Evolutionary conservation across 768 basidiomycete genomes (phyloP), one percentile per base, ranked within the genome.

Genomic region (Serendipita indica): DNA sequence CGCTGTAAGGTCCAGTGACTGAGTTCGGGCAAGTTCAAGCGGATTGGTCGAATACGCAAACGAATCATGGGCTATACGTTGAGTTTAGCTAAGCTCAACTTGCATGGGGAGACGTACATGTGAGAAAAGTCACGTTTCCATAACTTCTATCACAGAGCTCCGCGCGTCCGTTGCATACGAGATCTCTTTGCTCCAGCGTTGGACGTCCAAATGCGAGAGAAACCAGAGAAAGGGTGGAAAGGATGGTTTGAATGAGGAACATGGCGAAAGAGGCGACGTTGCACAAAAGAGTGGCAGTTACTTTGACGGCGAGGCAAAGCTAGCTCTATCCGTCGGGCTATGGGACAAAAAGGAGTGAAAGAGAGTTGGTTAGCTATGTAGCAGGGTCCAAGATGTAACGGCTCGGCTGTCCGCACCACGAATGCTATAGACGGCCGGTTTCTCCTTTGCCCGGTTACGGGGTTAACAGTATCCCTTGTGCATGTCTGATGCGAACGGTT

Each of bases 91-190:
- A 70, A 74, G 35, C 73, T 63, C 14, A 69, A 20, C n/a, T 54
- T 62, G 39, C 33, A 62, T 68, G 68, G 20, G 63, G 63, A 57
- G 69, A 65, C 39, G 69, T 70, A 39, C 69, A 66, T 3, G 67
- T 69, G 30, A 70, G 60, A 49, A 69, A 71, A 10, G 68, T 69
- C 3, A 72, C 66, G 27, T 66, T 66, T 1, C 65, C 77, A 65
- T 84, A 86, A 32, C 69, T 68, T 28, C 79, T 71, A 58, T 70
- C 64, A 67, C 84, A 86, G 2, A 85, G 70, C 62, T 83, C 81
- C 0, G 81, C 71, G 46, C 76, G 77, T 0, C 83, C 83, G 65
- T 86, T 86, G 69, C 83, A 86, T 4, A 78, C 72, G 57, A 25
- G 7, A 10, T 4, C 22, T 27, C 49, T 20, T 10, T 3, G 49